Conservation (phyloP, 768 basidiomycete genomes). For the Mrakia hoshinonis region DNA sequence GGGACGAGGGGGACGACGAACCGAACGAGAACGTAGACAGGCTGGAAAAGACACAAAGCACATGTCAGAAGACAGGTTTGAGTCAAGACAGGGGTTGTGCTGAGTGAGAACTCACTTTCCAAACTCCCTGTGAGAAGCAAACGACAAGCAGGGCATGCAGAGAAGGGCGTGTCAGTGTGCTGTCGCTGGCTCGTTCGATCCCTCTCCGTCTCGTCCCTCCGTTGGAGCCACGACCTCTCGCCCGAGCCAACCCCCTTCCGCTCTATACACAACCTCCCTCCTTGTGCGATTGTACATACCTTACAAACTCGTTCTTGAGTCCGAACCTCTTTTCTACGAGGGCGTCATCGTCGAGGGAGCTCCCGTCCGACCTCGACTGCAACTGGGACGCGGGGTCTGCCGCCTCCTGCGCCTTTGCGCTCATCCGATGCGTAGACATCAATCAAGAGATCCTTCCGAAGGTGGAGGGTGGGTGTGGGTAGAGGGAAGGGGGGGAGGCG, state of each 20-base stretch:
- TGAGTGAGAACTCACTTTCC: constrained; percentile 18
- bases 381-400: constrained; percentile 6
- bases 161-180: background rate
- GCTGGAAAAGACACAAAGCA: background rate
- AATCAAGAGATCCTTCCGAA: background rate
- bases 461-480: background rate
- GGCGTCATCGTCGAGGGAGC: constrained; percentile 12
- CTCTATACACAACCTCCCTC: too few relatives aligned
- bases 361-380: background rate
- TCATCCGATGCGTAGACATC: background rate
- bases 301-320: constrained; percentile 24
- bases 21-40: constrained; percentile 22
- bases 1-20: background rate
- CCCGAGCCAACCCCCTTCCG: background rate
- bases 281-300: background rate
- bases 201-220: background rate
- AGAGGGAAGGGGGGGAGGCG: background rate
- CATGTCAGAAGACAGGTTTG: background rate
- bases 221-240: background rate
- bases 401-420: background rate
- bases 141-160: background rate
- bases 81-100: background rate
- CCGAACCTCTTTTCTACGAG: constrained; percentile 27
- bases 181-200: background rate
- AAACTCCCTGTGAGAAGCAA: constrained; percentile 20